Conservation (phyloP, 163 green algal species). For the Coccomyxa subellipsoidea region DNA sequence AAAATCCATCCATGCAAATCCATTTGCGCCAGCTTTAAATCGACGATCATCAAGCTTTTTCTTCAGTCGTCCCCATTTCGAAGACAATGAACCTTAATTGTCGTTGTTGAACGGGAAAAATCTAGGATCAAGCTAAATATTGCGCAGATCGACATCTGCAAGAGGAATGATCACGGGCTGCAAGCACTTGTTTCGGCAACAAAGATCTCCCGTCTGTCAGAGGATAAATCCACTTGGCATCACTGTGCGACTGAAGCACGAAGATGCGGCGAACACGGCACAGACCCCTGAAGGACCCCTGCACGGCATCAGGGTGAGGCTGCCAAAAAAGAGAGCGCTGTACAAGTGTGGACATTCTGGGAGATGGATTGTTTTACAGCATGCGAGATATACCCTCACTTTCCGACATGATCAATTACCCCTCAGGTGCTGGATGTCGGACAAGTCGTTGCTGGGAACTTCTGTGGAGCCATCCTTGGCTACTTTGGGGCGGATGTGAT, state of each 20-base stretch:
- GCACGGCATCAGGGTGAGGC: neutral
- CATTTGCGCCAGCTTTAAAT: no score
- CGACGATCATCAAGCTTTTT: no score
- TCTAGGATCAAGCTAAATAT: no score
- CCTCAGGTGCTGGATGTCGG: slow-evolving; percentile 55
- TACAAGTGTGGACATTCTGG: neutral
- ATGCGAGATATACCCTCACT: neutral
- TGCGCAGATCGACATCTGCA: neutral
- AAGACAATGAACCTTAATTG: no score
- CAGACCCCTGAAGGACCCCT: neutral
- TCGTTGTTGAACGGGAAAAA: no score
- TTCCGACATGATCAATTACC: neutral
- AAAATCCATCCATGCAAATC: no score
- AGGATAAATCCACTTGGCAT: neutral
- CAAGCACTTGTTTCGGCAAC: neutral
- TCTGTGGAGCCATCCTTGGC: slow-evolving; percentile 51
- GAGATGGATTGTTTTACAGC: neutral
- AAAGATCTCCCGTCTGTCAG: neutral
- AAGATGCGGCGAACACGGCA: neutral
- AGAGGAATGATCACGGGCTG: neutral
- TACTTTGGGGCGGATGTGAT: slow-evolving; percentile 68
- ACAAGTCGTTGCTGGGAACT: slow-evolving; percentile 70
- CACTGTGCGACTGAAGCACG: neutral
- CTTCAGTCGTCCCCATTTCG: no score
- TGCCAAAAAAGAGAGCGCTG: neutral